A percentile compares a stretch with the other conserved stretches of the same genome.
Conservation (phyloP, 1,284 basidiomycete species). For the Naganishia cerealis region DNA sequence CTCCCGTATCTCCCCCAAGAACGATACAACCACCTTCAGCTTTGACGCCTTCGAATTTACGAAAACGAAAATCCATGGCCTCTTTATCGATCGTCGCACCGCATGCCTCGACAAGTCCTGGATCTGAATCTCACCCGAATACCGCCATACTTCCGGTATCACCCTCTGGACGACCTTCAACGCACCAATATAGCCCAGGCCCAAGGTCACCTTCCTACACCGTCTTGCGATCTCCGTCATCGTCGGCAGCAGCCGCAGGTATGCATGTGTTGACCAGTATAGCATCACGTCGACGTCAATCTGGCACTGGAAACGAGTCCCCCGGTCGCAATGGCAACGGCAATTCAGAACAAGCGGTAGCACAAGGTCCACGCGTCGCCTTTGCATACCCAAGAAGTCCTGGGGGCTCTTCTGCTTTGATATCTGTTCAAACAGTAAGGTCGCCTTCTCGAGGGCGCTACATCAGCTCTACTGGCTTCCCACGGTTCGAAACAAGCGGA, state of each 20-base stretch:
- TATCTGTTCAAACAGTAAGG: neutral
- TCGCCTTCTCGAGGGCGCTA: constrained; percentile 19
- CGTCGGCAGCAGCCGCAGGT: constrained; percentile 14
- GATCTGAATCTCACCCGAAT: neutral
- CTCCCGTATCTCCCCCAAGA: neutral
- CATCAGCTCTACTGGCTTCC: constrained; percentile 12
- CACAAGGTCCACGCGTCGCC: constrained; percentile 7
- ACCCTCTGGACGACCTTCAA: constrained; percentile 6
- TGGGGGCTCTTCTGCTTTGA: neutral
- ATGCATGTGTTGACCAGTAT: constrained; percentile 23
- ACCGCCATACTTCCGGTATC: neutral
- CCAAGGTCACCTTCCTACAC: neutral
- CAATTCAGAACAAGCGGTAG: neutral
- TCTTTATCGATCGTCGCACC: constrained; percentile 19
- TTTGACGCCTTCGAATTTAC: constrained; percentile 4
- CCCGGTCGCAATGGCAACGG: neutral
- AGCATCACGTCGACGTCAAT: constrained; percentile 12
- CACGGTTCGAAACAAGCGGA: constrained; percentile 21
- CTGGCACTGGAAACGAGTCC: neutral
- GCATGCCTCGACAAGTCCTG: neutral
- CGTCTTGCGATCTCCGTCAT: neutral
- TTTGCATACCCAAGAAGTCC: constrained; percentile 23
- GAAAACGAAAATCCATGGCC: constrained; percentile 27
- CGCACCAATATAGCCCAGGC: neutral
- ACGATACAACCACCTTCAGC: neutral